Evolutionary conservation across 495 filamentous ascomycete species (phyloP), one percentile per base, ranked within the genome.

Genomic region (Monascus purpureus): DNA sequence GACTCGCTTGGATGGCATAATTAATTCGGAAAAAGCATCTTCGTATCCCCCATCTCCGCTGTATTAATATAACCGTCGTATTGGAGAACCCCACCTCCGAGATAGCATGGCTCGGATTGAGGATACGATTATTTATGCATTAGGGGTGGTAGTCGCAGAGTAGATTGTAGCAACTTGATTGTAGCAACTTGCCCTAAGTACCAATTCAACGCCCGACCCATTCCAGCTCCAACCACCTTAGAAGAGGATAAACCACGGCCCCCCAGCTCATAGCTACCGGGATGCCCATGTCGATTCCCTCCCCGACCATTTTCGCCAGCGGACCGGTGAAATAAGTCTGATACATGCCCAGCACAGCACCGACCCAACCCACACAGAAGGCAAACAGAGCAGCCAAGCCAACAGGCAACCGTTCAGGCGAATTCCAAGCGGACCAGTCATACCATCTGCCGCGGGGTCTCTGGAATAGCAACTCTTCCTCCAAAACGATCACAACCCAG

Each of bases 281-380:
- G 17, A 52, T 40, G 0, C 59, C 59, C 37, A 63, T 39, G 38
- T 45, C 54, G 13, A 50, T 43, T 13, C 43, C 35, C 20, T 46
- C 44, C 25, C 61, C 55, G 7, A 65, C 49, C 37, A 56, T 35
- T 16, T 38, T 42, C 9, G 72, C 74, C 39, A 80, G 45, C 0
- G 68, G 72, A 0, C 75, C 75, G 23, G 62, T 50, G 41, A 63
- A 78, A 55, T 64, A 79, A 8, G 58, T 48, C 52, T 79, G 68
- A 29, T 61, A 57, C 73, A 79, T 78, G 17, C 67, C 69, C 8
- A 80, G 42, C 17, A 79, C 60, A 0, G 72, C 69, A 0, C 75
- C 75, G 2, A 54, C 58, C 74, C 73, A 77, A 0, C 73, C 75
- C n/a, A 77, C 35, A 12, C 72, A 33, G 40, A 77, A 79, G 6